These are phyloP conservation scores for Colletotrichum somersetense DNA, from an alignment of 2,329 filamentous ascomycete genomes.

Conservation along the genomic window DNA sequence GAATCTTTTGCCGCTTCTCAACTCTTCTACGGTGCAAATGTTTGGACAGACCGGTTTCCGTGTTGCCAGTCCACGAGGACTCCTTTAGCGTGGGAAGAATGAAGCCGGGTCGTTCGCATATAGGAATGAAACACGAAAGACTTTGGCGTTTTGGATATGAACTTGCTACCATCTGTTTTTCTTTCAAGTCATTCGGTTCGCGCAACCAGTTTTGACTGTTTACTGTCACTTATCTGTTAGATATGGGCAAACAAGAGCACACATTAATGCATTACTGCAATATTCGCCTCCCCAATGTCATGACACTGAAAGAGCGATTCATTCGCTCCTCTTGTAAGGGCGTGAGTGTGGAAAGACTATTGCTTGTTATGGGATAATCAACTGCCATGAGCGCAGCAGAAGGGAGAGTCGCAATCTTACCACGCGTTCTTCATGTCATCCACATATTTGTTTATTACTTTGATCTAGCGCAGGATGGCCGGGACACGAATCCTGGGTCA, in stretches of 20 bases:
- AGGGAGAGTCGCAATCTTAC: background rate
- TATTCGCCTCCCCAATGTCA: background rate
- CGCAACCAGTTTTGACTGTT: background rate
- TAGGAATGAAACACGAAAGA: no score
- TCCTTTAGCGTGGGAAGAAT: no score
- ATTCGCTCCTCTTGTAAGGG: conserved; percentile 32
- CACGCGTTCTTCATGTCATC: conserved; percentile 45
- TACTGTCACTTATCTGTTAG: background rate
- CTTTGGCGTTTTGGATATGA: no score
- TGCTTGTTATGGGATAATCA: background rate
- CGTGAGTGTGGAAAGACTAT: conserved; percentile 18
- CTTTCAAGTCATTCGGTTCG: background rate
- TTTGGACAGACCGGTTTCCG: no score
- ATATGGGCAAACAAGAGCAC: background rate
- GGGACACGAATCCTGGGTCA: conserved; percentile 48
- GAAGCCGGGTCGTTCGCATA: no score
- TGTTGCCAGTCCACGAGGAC: no score
- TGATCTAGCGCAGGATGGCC: conserved; percentile 44
- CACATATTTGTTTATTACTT: conserved; percentile 48
- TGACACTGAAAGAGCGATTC: conserved; percentile 26
- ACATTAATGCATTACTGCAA: no score
- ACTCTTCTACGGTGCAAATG: background rate
- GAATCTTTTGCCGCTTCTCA: no score
- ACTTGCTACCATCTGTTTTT: background rate
- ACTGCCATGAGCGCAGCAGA: background rate